A percentile compares a stretch with the other conserved stretches of the same genome.
Conservation (phyloP, 768 basidiomycete genomes). For the Podaxis carcinomalis region DNA sequence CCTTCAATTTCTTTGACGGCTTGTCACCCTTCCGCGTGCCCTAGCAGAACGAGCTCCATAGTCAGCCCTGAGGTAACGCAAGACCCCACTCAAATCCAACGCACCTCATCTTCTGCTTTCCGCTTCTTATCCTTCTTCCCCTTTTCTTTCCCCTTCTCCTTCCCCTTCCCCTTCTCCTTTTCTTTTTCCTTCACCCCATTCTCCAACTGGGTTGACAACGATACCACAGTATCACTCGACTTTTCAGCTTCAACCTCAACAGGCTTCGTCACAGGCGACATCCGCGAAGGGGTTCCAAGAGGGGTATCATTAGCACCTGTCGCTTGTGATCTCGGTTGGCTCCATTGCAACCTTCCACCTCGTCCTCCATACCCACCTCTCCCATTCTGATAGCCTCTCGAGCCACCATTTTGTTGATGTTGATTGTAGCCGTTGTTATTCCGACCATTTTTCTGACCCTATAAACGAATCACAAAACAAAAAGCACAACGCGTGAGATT, state of each 20-base stretch:
- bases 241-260: not conserved
- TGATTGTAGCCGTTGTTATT: not conserved
- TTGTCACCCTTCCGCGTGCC: conserved; percentile 6
- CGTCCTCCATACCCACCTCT: conserved; percentile 7
- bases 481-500: no score
- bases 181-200: not conserved
- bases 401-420: not conserved
- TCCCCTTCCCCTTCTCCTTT: conserved; percentile 4
- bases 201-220: not conserved
- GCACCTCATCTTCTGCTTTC: conserved; percentile 29
- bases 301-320: conserved; percentile 74
- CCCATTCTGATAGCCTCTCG: not conserved
- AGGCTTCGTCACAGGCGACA: conserved; percentile 26
- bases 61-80: not conserved
- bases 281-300: conserved; percentile 54
- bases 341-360: conserved; percentile 17
- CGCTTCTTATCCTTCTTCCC: conserved; percentile 35
- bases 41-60: not conserved
- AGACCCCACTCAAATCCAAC: conserved; percentile 1
- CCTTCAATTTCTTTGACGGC: conserved; percentile 28
- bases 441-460: not conserved
- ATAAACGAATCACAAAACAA: not conserved
- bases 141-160: conserved; percentile 13
- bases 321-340: conserved; percentile 21
- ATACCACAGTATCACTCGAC: not conserved